A percentile compares a stretch with the other conserved stretches of the same genome.
Evolutionary conservation across 805 yeast genomes (phyloP).

Genomic region (Clavispora vitiphila): DNA sequence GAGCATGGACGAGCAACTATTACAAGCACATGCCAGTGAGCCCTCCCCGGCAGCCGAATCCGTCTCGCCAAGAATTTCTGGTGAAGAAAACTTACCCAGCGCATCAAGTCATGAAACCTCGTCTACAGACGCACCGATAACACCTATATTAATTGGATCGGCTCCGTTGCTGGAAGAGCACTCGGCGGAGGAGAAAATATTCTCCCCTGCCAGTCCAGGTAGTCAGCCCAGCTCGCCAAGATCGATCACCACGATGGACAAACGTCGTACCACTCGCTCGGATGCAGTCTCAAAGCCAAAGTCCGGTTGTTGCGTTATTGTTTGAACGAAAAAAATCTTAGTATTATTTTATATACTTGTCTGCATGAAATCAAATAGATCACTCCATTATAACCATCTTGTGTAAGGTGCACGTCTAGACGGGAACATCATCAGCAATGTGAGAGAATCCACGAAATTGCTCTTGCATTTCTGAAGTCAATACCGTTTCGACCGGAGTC

Average conservation of each 20-base stretch:
- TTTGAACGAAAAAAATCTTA: neutral
- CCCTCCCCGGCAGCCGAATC: neutral
- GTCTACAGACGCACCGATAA: neutral
- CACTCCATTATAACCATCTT: neutral
- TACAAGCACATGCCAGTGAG: neutral
- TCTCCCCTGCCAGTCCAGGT: neutral
- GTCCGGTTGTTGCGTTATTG: neutral
- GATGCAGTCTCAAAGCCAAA: neutral
- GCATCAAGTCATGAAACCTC: neutral
- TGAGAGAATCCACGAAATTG: conserved; percentile 97
- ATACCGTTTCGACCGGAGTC: conserved; percentile 87
- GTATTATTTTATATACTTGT: neutral
- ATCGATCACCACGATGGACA: neutral
- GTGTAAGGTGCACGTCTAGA: conserved; percentile 11
- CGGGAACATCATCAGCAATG: conserved; percentile 55
- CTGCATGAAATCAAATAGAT: neutral
- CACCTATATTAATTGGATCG: neutral
- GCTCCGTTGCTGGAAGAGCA: neutral
- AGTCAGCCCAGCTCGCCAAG: neutral
- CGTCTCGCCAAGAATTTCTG: neutral
- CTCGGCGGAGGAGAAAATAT: no score
- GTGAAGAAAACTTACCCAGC: neutral
- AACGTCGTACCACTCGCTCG: neutral
- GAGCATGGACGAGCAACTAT: neutral
- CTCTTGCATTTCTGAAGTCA: conserved; percentile 87